Conservation (phyloP, 2,329 filamentous ascomycete species). For the Alternaria sp. region DNA sequence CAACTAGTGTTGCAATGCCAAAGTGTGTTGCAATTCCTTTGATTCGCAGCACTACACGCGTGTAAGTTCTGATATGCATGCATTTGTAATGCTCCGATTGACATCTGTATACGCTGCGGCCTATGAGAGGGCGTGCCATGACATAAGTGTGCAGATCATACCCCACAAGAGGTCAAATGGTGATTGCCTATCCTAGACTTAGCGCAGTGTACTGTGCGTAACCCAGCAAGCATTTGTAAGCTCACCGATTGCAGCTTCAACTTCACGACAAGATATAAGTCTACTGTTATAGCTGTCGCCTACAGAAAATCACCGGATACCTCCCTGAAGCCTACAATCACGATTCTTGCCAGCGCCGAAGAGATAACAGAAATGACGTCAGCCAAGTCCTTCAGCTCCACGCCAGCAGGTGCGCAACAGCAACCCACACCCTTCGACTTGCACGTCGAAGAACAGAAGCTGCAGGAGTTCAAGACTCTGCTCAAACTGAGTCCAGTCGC, state of each 20-base stretch:
- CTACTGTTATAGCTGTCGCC: background rate
- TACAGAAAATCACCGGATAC: too few relatives aligned
- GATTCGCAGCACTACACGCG: background rate
- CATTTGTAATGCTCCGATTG: constrained; percentile 1
- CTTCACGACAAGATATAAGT: background rate
- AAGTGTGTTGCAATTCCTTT: background rate
- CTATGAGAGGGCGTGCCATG: background rate
- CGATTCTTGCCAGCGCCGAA: background rate
- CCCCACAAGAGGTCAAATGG: background rate
- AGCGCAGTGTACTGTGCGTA: background rate
- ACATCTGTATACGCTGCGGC: background rate
- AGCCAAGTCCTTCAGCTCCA: constrained; percentile 25
- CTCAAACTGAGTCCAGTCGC: constrained; percentile 40
- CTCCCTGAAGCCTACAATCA: background rate
- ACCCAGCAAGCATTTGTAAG: constrained; percentile 12
- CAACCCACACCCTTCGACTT: constrained; percentile 36
- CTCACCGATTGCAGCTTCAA: background rate
- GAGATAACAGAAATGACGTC: constrained; percentile 21
- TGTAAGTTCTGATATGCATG: background rate
- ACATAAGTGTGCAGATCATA: constrained; percentile 8
- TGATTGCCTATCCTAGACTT: constrained; percentile 1
- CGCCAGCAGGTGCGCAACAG: constrained; percentile 25
- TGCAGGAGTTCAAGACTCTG: constrained; percentile 42
- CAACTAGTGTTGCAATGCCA: background rate
- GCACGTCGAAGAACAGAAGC: constrained; percentile 36